A percentile compares a stretch with the other conserved stretches of the same genome.
These are phyloP conservation scores for Solanum chiquidenum DNA, from an alignment of 257 asterid genomes.

Conservation along the genomic window DNA sequence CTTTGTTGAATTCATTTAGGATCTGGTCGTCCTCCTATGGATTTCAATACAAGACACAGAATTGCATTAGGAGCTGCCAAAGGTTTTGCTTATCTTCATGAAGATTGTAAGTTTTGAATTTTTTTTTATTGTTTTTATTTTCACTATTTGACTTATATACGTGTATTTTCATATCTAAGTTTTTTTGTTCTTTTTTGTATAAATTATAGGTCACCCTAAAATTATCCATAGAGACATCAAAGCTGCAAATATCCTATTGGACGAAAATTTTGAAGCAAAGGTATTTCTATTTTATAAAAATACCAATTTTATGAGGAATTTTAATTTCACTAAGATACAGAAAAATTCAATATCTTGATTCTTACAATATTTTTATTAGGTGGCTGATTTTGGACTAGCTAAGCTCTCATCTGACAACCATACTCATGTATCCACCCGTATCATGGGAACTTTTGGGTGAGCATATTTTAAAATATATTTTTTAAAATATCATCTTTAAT, in stretches of 20 bases:
- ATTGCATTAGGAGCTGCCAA: slow-evolving; percentile 85
- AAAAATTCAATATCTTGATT: neutral
- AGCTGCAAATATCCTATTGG: slow-evolving; percentile 72
- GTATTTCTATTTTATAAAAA: slow-evolving; percentile 12
- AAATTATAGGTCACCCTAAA: slow-evolving; percentile 73
- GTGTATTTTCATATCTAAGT: neutral
- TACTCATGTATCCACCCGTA: slow-evolving; percentile 90
- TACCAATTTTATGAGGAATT: neutral
- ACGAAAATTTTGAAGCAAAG: slow-evolving; percentile 63
- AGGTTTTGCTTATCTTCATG: slow-evolving; percentile 89
- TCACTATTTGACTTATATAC: neutral
- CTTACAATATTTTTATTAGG: slow-evolving; percentile 19
- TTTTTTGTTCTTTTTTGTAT: neutral
- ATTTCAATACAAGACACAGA: slow-evolving; percentile 53
- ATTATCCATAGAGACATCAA: slow-evolving; percentile 87
- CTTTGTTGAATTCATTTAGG: slow-evolving; percentile 19
- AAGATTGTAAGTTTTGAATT: slow-evolving; percentile 44
- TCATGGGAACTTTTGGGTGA: slow-evolving; percentile 97
- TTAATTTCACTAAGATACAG: neutral
- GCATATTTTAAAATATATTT: neutral
- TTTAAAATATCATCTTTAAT: neutral
- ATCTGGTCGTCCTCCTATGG: slow-evolving; percentile 53
- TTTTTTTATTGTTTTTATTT: neutral
- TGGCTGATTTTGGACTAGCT: slow-evolving; percentile 93
- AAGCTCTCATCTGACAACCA: slow-evolving; percentile 62